phyloP scores from a whole-genome alignment of 2,329 filamentous ascomycete species.

The Fusarium austroafricanum region DNA sequence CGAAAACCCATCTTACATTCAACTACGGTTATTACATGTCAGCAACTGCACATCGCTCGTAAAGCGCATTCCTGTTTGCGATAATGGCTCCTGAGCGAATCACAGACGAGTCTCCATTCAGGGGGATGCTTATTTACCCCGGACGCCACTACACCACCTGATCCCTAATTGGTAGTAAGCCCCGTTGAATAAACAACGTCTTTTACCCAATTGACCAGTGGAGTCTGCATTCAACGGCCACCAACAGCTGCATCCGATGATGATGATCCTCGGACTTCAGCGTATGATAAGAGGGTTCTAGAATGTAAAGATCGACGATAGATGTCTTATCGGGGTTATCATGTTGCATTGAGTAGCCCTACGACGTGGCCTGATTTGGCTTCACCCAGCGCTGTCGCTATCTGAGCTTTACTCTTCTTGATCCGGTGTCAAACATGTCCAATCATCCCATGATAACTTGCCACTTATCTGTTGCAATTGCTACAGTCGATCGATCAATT shows the following conservation, averaged over 20 bases:
- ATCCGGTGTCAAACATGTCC: not conserved
- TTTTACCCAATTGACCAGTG: not conserved
- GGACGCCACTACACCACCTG: not conserved
- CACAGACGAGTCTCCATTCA: not conserved
- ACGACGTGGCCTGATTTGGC: not conserved
- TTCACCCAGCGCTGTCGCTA: not conserved
- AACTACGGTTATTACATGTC: not conserved
- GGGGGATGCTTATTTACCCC: not conserved
- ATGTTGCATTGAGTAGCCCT: slow-evolving; percentile 16
- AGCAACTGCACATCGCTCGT: not conserved
- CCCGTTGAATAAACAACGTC: slow-evolving; percentile 1
- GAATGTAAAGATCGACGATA: slow-evolving; percentile 15
- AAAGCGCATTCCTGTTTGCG: not conserved
- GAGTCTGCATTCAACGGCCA: not conserved
- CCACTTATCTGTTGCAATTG: not conserved
- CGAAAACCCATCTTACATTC: not conserved
- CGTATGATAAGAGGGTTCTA: slow-evolving; percentile 11
- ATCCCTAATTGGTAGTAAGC: not conserved
- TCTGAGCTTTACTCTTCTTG: not conserved
- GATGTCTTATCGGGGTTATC: slow-evolving; percentile 9
- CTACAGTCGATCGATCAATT: too few species aligned
- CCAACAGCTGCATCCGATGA: not conserved
- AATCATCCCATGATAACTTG: not conserved
- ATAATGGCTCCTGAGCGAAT: not conserved
- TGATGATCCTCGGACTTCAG: not conserved